Evolutionary conservation across 2,329 filamentous ascomycete genomes (phyloP).

Genomic region (Laburnicola sp.): DNA sequence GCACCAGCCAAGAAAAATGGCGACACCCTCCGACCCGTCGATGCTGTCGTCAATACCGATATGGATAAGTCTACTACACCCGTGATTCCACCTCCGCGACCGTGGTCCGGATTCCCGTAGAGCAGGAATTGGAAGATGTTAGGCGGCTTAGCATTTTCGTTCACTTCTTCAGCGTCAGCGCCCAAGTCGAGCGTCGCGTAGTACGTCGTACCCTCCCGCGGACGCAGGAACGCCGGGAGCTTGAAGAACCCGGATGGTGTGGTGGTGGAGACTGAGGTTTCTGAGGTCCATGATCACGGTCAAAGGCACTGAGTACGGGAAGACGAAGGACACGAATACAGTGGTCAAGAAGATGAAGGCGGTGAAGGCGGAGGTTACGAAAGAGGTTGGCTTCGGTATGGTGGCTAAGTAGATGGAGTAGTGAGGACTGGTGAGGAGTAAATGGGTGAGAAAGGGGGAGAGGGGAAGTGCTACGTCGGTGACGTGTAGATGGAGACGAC

Average conservation of each 20-base stretch:
- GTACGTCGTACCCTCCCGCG: conserved; percentile 19
- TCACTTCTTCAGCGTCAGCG: conserved; percentile 5
- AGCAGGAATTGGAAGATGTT: conserved; percentile 17
- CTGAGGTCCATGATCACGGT: neutral
- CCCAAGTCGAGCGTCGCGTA: neutral
- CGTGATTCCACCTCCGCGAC: neutral
- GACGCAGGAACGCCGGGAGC: conserved; percentile 14
- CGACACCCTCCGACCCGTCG: too few relatives aligned
- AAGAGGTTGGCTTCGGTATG: neutral
- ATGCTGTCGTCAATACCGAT: neutral
- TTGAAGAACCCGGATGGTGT: conserved; percentile 13
- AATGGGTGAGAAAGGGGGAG: too few relatives aligned
- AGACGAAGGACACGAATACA: neutral
- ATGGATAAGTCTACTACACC: neutral
- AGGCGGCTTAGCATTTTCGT: conserved; percentile 1
- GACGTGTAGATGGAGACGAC: too few relatives aligned
- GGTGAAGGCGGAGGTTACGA: neutral
- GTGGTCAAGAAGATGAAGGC: neutral
- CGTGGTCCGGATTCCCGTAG: conserved; percentile 19
- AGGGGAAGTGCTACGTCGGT: too few relatives aligned
- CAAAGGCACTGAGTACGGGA: neutral
- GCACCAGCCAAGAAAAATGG: too few relatives aligned
- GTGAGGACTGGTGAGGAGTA: too few relatives aligned
- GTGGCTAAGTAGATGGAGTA: neutral
- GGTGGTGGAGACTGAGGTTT: neutral